These are phyloP conservation scores for Calonectria crousiana DNA, from an alignment of 2,329 filamentous ascomycete species.

Conservation along the genomic window DNA sequence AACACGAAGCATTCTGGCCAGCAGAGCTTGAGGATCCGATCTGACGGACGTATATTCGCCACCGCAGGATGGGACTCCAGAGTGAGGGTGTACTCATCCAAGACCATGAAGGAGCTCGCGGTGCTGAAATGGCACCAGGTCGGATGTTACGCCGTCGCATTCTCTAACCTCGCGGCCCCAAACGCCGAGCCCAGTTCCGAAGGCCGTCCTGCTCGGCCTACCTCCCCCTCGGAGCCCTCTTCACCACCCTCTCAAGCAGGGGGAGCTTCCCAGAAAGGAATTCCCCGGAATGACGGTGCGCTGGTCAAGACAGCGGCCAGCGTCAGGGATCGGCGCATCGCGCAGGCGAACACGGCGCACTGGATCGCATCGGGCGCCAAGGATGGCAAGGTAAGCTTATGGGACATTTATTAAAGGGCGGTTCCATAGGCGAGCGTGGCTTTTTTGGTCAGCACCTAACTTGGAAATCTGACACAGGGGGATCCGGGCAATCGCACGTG, in stretches of 20 bases:
- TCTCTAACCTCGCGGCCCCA: constrained; percentile 63
- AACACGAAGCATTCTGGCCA: constrained; percentile 93
- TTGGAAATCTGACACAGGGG: constrained; percentile 4
- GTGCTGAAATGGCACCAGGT: constrained; percentile 95
- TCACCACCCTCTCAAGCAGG: not conserved
- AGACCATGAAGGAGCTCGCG: constrained; percentile 86
- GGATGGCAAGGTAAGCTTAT: constrained; percentile 94
- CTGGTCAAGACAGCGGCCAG: constrained; percentile 33
- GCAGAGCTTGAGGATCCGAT: constrained; percentile 81
- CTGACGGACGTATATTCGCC: constrained; percentile 85
- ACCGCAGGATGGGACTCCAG: constrained; percentile 94
- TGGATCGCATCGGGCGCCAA: constrained; percentile 94
- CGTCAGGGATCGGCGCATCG: constrained; percentile 73
- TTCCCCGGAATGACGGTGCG: not conserved
- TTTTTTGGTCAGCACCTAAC: constrained; percentile 2
- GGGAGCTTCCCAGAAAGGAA: not conserved
- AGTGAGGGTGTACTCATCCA: constrained; percentile 83
- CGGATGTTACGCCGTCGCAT: constrained; percentile 85
- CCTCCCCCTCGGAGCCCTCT: not conserved
- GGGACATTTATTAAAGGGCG: constrained; percentile 82
- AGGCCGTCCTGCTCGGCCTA: not conserved
- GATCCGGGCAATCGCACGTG: not conserved
- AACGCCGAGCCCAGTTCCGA: constrained; percentile 35
- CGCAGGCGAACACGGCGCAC: constrained; percentile 77
- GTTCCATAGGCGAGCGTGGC: not conserved